Evolutionary conservation across 176 grass and related monocot species (phyloP).

Genomic region (Tillandsia leiboldiana): DNA sequence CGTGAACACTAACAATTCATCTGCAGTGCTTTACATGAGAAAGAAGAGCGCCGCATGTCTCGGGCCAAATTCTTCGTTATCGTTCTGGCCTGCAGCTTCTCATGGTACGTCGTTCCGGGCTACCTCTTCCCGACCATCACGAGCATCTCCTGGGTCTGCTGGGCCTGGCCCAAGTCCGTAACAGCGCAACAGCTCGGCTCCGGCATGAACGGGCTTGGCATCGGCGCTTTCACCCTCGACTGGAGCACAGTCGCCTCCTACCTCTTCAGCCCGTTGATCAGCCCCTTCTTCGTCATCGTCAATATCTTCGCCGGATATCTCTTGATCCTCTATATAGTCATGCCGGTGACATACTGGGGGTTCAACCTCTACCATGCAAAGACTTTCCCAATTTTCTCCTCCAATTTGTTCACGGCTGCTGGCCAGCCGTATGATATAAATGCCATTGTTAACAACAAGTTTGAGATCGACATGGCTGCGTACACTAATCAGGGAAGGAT

Average conservation of each 20-base stretch:
- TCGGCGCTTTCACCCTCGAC: constrained; percentile 72
- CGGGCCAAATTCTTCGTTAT: constrained; percentile 84
- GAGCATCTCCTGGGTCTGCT: constrained; percentile 78
- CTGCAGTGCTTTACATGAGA: constrained; percentile 81
- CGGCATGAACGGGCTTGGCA: constrained; percentile 48
- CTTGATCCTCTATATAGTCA: constrained; percentile 35
- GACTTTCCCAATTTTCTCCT: constrained; percentile 78
- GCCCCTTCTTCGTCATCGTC: constrained; percentile 66
- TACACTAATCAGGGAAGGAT: constrained; percentile 35
- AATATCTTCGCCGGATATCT: constrained; percentile 58
- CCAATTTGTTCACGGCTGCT: constrained; percentile 48
- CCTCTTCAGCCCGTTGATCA: constrained; percentile 62
- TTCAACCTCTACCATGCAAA: constrained; percentile 47
- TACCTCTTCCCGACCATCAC: constrained; percentile 56
- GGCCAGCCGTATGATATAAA: constrained; percentile 41
- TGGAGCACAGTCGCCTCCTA: constrained; percentile 59
- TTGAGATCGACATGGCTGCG: constrained; percentile 36
- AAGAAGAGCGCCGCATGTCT: constrained; percentile 46
- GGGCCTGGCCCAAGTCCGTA: constrained; percentile 64
- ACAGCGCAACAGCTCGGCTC: constrained; percentile 77
- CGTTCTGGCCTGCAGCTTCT: constrained; percentile 58
- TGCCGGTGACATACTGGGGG: constrained; percentile 53
- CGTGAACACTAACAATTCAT: background rate
- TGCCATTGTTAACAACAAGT: constrained; percentile 42
- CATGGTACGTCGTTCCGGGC: constrained; percentile 50